Evolutionary conservation across 1,284 basidiomycete species (phyloP).

Genomic region (Volvariella volvacea): DNA sequence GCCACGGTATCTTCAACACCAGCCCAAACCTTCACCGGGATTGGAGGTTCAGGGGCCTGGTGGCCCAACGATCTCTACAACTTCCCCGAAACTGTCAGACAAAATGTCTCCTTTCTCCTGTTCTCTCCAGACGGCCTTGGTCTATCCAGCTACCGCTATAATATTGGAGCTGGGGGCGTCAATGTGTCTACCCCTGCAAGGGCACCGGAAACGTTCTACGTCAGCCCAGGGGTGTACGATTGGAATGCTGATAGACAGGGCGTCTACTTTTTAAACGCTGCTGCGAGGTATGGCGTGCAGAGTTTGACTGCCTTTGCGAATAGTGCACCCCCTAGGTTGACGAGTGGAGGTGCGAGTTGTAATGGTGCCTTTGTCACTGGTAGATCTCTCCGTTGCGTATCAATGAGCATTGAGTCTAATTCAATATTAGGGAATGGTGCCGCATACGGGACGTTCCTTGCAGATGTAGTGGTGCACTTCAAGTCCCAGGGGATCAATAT

Average conservation of each 20-base stretch:
- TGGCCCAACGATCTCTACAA: slow-evolving; percentile 36
- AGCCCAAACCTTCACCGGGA: slow-evolving; percentile 23
- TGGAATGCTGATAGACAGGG: slow-evolving; percentile 32
- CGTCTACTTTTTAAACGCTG: slow-evolving; percentile 30
- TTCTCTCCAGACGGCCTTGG: slow-evolving; percentile 33
- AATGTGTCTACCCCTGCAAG: slow-evolving; percentile 34
- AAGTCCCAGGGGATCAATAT: slow-evolving; percentile 24
- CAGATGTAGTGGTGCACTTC: slow-evolving; percentile 29
- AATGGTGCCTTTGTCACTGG: slow-evolving; percentile 25
- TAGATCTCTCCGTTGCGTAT: slow-evolving; percentile 6
- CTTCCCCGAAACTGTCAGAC: slow-evolving; percentile 30
- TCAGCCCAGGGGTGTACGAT: slow-evolving; percentile 32
- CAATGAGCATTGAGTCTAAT: slow-evolving; percentile 1
- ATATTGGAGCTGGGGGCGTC: slow-evolving; percentile 37
- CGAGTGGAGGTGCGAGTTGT: slow-evolving; percentile 26
- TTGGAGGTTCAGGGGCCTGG: slow-evolving; percentile 37
- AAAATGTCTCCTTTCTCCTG: slow-evolving; percentile 32
- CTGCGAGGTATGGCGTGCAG: slow-evolving; percentile 20
- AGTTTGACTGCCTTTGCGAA: slow-evolving; percentile 29
- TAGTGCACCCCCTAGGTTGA: slow-evolving; percentile 27
- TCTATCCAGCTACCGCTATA: slow-evolving; percentile 38
- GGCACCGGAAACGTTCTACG: slow-evolving; percentile 35
- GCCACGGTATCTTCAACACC: slow-evolving; percentile 16
- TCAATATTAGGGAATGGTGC: slow-evolving; percentile 20
- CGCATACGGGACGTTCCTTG: slow-evolving; percentile 27